Percentiles rank a stretch among this genome's conserved stretches.
Conservation (phyloP, 306 rosid species). For the Urtica urens region DNA sequence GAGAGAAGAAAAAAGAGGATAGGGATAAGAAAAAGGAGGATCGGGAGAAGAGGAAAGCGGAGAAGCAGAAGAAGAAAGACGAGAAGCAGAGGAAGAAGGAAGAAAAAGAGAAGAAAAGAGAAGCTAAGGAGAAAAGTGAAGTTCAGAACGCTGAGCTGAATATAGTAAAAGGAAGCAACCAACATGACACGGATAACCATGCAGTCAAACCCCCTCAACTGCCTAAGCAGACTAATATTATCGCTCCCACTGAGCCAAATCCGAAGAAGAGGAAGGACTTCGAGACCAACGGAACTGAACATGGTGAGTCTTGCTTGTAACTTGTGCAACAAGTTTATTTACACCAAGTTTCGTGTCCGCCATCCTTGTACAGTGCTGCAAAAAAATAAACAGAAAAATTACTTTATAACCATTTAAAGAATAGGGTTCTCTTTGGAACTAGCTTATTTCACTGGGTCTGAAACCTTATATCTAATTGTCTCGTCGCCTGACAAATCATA, state of each 20-base stretch:
- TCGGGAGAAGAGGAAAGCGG: conserved; percentile 5
- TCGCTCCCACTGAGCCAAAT: conserved; percentile 35
- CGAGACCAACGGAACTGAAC: conserved; percentile 66
- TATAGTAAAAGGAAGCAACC: conserved; percentile 41
- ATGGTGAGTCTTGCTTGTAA: conserved; percentile 45
- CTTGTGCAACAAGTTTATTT: not conserved
- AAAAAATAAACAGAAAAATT: too few species aligned
- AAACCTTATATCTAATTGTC: conserved; percentile 12
- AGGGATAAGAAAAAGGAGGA: conserved; percentile 5
- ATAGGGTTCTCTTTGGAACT: conserved; percentile 17
- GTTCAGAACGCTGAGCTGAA: conserved; percentile 23
- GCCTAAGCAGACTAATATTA: conserved; percentile 31
- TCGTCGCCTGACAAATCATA: conserved; percentile 27
- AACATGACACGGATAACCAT: conserved; percentile 27
- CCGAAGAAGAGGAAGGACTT: conserved; percentile 68
- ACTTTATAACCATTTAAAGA: too few species aligned
- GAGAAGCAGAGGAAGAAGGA: conserved; percentile 46
- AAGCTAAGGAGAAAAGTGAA: conserved; percentile 19
- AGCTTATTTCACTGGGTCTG: conserved; percentile 15
- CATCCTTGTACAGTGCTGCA: too few species aligned
- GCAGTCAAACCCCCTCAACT: conserved; percentile 28
- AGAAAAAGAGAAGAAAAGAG: conserved; percentile 29
- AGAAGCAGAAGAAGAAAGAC: conserved; percentile 41
- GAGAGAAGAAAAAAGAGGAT: conserved; percentile 48
- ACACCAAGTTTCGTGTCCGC: too few species aligned